Evolutionary conservation across 2,329 filamentous ascomycete genomes (phyloP).

Genomic region (Chaetomium sp.): DNA sequence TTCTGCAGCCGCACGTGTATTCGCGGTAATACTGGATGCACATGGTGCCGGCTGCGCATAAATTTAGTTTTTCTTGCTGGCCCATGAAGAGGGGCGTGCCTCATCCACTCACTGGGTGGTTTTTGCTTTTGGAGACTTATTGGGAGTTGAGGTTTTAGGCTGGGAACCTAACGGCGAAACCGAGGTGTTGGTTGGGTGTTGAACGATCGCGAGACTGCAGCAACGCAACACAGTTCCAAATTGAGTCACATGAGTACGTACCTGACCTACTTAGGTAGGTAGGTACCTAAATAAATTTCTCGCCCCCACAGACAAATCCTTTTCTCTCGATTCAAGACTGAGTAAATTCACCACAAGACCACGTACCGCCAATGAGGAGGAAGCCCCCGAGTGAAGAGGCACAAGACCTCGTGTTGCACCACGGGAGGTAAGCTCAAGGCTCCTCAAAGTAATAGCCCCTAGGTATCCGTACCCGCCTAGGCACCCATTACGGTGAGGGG

Average conservation of each 20-base stretch:
- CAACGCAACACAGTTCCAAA: background rate
- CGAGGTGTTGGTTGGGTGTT: background rate
- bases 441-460: too few species aligned
- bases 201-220: background rate
- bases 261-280: too few species aligned
- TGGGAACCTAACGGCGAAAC: background rate
- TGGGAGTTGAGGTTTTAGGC: background rate
- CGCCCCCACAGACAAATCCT: background rate
- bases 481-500: too few species aligned
- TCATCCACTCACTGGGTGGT: background rate
- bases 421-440: background rate
- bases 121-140: background rate
- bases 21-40: constrained; percentile 12
- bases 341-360: background rate
- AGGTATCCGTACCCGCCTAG: background rate
- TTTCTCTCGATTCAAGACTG: background rate
- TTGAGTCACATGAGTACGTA: background rate
- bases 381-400: background rate
- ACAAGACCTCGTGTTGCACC: background rate
- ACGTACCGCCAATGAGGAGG: background rate
- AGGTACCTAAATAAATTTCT: background rate
- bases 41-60: background rate
- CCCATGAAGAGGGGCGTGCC: background rate
- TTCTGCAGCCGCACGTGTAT: constrained; percentile 24
- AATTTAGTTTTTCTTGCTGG: background rate